Evolutionary conservation across 78 protist species (phyloP).

Genomic region (Dictyostelium purpureum): DNA sequence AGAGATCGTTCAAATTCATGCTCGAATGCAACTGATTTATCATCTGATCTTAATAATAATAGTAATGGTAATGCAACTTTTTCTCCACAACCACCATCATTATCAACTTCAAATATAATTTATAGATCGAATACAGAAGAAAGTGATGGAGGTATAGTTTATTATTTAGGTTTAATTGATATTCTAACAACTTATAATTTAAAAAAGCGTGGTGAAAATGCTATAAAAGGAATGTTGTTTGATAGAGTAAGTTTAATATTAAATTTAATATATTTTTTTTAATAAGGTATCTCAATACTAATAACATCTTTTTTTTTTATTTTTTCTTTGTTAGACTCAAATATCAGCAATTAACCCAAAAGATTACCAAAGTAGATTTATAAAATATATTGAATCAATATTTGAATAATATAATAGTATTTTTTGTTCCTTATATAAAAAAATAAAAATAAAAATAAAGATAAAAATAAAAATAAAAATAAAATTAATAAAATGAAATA

Average conservation of each 20-base stretch:
- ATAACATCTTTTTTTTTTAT: background rate
- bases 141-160: constrained; percentile 45
- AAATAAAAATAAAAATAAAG: background rate
- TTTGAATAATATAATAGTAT: constrained; percentile 19
- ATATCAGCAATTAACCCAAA: constrained; percentile 63
- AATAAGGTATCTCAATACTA: background rate
- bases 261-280: background rate
- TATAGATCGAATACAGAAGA: background rate
- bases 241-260: constrained; percentile 32
- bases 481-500: background rate
- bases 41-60: background rate
- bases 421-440: too few species aligned
- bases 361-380: constrained; percentile 54
- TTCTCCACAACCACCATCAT: background rate
- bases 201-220: constrained; percentile 81
- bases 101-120: background rate
- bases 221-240: constrained; percentile 70
- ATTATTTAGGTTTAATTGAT: constrained; percentile 73
- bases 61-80: background rate
- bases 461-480: background rate
- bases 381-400: constrained; percentile 41
- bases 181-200: constrained; percentile 75
- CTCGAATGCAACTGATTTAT: background rate
- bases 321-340: constrained; percentile 13
- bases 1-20: constrained; percentile 5